Evolutionary conservation across 768 basidiomycete genomes (phyloP).

Genomic region (Tulasnella sp.): DNA sequence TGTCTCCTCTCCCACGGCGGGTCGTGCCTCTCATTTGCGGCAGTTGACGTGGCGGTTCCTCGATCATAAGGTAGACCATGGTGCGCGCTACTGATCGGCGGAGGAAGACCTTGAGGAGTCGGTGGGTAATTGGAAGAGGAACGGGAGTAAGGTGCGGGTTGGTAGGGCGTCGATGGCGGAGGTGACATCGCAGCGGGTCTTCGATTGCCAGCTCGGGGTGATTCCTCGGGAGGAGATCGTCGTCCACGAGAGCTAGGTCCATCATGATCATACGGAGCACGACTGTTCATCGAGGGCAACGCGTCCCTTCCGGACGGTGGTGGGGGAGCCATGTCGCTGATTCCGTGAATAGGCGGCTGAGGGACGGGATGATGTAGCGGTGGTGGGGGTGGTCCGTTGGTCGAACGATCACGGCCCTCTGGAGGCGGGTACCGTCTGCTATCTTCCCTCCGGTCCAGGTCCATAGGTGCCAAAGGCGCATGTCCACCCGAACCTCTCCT

Average conservation of each 20-base stretch:
- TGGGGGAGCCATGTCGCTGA: constrained; percentile 30
- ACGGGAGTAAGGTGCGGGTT: not conserved
- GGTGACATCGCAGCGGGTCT: constrained; percentile 16
- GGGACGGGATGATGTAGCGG: constrained; percentile 64
- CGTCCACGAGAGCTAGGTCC: constrained; percentile 2
- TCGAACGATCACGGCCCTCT: constrained; percentile 27
- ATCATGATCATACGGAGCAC: constrained; percentile 4
- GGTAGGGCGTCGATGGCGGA: not conserved
- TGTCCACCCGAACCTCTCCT: constrained; percentile 35
- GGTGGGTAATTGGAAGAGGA: not conserved
- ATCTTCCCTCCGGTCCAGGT: constrained; percentile 43
- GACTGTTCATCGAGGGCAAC: not conserved
- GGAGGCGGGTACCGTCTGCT: constrained; percentile 35
- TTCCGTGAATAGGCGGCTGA: constrained; percentile 35
- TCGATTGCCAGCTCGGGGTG: not conserved
- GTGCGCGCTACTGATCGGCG: constrained; percentile 12
- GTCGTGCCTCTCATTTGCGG: constrained; percentile 9
- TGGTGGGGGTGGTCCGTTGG: constrained; percentile 49
- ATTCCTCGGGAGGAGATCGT: constrained; percentile 3
- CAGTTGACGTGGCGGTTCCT: constrained; percentile 12
- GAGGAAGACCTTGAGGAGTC: constrained; percentile 3
- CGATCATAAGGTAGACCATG: constrained; percentile 16
- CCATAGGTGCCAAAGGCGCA: constrained; percentile 73
- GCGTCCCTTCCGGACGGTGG: constrained; percentile 22
- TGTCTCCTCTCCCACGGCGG: constrained; percentile 23